Percentiles rank a stretch among this genome's conserved stretches.
phyloP scores from a whole-genome alignment of 306 rosid species.

The Quercus bicolor region DNA sequence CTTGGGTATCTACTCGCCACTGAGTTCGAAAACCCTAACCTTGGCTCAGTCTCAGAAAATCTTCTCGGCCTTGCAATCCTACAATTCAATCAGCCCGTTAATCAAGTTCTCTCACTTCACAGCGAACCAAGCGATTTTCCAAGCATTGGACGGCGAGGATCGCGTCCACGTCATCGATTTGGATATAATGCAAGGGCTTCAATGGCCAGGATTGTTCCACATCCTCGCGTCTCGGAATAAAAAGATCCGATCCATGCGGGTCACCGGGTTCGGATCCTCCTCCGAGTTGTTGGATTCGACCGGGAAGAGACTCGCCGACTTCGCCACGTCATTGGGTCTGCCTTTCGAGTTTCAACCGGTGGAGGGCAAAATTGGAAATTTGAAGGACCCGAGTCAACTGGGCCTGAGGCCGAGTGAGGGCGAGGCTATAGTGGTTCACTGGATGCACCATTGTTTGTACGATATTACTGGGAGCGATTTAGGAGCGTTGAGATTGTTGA shows the following conservation, averaged over 20 bases:
- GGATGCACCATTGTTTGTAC: conserved; percentile 98
- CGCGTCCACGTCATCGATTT: conserved; percentile 89
- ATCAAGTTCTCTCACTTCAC: conserved; percentile 98
- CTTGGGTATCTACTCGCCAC: conserved; percentile 60
- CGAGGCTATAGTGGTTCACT: conserved; percentile 85
- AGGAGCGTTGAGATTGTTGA: conserved; percentile 62
- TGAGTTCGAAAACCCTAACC: conserved; percentile 46
- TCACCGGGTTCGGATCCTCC: conserved; percentile 93
- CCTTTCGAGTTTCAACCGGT: conserved; percentile 84
- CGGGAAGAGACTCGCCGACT: conserved; percentile 84
- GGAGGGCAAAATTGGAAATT: conserved; percentile 86
- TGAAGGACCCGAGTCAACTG: conserved; percentile 68
- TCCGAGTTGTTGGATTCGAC: conserved; percentile 78
- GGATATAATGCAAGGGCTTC: conserved; percentile 98
- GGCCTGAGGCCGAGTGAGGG: conserved; percentile 55
- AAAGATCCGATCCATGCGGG: conserved; percentile 79
- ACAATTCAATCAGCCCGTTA: conserved; percentile 81
- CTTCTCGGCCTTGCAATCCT: conserved; percentile 79
- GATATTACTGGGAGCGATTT: conserved; percentile 90
- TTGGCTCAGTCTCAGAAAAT: conserved; percentile 65
- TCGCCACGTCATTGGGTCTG: conserved; percentile 70
- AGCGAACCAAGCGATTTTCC: conserved; percentile 94
- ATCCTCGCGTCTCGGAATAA: conserved; percentile 79
- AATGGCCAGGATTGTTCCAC: conserved; percentile 98
- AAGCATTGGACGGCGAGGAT: conserved; percentile 88